Conservation (phyloP, 2,329 filamentous ascomycete species). For the Hirsutella minnesotensis region DNA sequence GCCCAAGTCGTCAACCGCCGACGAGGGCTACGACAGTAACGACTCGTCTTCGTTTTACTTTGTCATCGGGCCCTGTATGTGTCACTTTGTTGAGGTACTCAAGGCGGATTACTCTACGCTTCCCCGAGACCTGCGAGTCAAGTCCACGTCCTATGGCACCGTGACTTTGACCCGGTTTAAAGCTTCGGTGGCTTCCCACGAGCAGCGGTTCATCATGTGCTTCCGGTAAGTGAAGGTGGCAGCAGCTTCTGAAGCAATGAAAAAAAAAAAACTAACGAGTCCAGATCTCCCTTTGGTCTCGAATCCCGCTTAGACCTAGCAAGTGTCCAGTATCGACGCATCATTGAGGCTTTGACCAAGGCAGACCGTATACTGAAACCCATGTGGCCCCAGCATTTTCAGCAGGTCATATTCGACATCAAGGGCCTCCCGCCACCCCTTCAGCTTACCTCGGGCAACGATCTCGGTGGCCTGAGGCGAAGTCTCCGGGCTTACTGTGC, state of each 20-base stretch:
- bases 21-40: constrained; percentile 31
- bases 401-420: constrained; percentile 40
- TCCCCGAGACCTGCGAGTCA: constrained; percentile 35
- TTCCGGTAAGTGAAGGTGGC: constrained; percentile 31
- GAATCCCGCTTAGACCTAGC: constrained; percentile 37
- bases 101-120: constrained; percentile 28
- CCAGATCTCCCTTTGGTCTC: constrained; percentile 28
- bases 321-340: constrained; percentile 40
- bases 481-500: constrained; percentile 44
- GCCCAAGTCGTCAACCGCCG: constrained; percentile 27
- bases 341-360: constrained; percentile 41
- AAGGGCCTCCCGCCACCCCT: constrained; percentile 39
- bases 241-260: neutral
- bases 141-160: constrained; percentile 37
- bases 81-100: constrained; percentile 38
- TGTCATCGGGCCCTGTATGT: constrained; percentile 39
- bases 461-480: constrained; percentile 40
- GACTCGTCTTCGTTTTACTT: constrained; percentile 43
- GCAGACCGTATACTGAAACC: constrained; percentile 45
- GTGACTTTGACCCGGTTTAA: constrained; percentile 39
- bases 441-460: constrained; percentile 41
- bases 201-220: constrained; percentile 43
- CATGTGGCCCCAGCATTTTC: constrained; percentile 44
- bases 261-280: neutral
- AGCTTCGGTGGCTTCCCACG: constrained; percentile 36